Base-by-base conservation (phyloP, 2,329 filamentous ascomycete genomes). In the Davidsoniella australis region DNA sequence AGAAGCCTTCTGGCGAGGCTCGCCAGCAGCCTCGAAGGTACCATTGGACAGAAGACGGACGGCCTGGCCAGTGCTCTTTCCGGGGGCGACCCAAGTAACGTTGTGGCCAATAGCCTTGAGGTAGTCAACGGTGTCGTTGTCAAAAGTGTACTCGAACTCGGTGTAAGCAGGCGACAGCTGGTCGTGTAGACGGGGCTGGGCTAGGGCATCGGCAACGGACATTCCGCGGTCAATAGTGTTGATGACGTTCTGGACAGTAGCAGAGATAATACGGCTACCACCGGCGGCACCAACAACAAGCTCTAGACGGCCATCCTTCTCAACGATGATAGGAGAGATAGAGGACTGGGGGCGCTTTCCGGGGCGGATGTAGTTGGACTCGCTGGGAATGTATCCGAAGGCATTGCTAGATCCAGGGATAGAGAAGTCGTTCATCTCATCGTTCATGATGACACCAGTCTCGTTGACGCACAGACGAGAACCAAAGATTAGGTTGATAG, bases 381-480 rank as follows among this genome's bases (percentile, higher is more conserved):
- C 75, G 1, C 77, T 80, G 1, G 89, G 87, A 43, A 80, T 74
- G 65, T 85, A 94, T 45, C 86, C 87, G 61, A 95, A 96, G 17
- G 80, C 77, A 61, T 94, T 94, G 51, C 70, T 72, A 1, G 72
- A 68, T 48, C 76, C 76, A 0, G 89, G 88, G 57, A 94, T 87
- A 40, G 80, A 85, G 67, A 95, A 95, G 66, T 94, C 86, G 67
- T 80, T 73, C 70, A 76, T 76, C 62, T 81, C 72, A 61, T 78
- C 70, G 62, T 79, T 81, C 64, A 88, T 79, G 47, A 88, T 81
- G 41, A 91, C 68, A 2, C 85, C 85, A 0, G 85, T 91, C 59
- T 91, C 84, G 0, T 85, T 85, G 0, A 91, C 76, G 57, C 91
- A 75, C 41, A 93, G 57, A 2, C 73, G 72, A 7, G 78, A 84